These are phyloP conservation scores for Starmerella etchellsii DNA, from an alignment of 805 yeast species.

Conservation along the genomic window DNA sequence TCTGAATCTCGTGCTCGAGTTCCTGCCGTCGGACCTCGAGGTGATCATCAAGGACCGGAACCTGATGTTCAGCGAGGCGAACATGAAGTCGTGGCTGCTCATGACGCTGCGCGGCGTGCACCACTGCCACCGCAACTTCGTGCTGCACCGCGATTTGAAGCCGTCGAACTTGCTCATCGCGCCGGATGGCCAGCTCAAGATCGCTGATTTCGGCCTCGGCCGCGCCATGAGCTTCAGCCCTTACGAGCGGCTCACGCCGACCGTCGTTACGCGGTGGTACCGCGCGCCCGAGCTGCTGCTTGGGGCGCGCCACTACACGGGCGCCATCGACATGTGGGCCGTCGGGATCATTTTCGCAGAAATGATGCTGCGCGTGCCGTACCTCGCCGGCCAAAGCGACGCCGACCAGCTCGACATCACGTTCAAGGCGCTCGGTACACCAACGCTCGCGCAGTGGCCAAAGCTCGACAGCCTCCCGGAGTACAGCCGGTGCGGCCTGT, in stretches of 20 bases:
- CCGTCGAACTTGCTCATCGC: constrained; percentile 83
- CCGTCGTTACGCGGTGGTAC: constrained; percentile 97
- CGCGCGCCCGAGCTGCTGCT: constrained; percentile 87
- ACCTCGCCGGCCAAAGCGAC: constrained; percentile 85
- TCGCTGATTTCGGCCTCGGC: constrained; percentile 97
- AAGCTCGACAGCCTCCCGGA: constrained; percentile 68
- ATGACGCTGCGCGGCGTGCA: constrained; percentile 93
- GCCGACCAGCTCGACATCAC: constrained; percentile 85
- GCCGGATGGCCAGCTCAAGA: constrained; percentile 74
- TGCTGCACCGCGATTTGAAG: constrained; percentile 84
- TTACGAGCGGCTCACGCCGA: constrained; percentile 59
- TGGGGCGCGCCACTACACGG: constrained; percentile 80
- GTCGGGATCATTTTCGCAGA: constrained; percentile 95
- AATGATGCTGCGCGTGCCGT: constrained; percentile 86
- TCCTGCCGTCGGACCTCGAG: constrained; percentile 83
- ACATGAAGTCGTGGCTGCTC: constrained; percentile 82
- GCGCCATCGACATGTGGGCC: constrained; percentile 90
- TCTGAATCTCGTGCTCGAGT: constrained; percentile 82
- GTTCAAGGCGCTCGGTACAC: constrained; percentile 90
- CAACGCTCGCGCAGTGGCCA: constrained; percentile 86
- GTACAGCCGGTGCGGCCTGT: constrained; percentile 32
- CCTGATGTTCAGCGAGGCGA: constrained; percentile 68
- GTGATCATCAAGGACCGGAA: constrained; percentile 70
- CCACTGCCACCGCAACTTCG: constrained; percentile 85
- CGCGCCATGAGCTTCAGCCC: constrained; percentile 62